These are phyloP conservation scores for Wickerhamiella kurtzmanii DNA, from an alignment of 805 yeast genomes.

Conservation along the genomic window DNA sequence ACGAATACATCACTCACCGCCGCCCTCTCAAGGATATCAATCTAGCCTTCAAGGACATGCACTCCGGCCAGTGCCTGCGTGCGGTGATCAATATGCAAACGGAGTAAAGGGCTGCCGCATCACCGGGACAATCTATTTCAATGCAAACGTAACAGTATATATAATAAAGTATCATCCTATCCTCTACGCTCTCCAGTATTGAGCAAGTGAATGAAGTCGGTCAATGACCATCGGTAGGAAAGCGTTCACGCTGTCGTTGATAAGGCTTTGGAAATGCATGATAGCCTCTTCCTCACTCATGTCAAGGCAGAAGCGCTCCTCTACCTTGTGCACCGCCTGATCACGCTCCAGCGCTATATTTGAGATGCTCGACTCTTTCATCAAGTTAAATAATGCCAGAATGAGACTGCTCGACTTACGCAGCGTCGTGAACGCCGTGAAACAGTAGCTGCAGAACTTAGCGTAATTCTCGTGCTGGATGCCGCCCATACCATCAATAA, in stretches of 20 bases:
- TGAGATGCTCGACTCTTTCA: constrained; percentile 89
- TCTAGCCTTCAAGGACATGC: constrained; percentile 88
- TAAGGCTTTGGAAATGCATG: constrained; percentile 81
- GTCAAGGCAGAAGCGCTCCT: constrained; percentile 86
- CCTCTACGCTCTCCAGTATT: constrained; percentile 84
- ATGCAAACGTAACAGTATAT: background rate
- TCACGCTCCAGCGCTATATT: constrained; percentile 74
- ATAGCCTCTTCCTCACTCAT: constrained; percentile 95
- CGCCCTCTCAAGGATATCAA: constrained; percentile 67
- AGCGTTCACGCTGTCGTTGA: constrained; percentile 89
- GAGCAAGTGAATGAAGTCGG: constrained; percentile 87
- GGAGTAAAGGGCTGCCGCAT: background rate
- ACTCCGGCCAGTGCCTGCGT: constrained; percentile 84
- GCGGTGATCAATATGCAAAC: constrained; percentile 41
- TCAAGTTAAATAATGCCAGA: constrained; percentile 77
- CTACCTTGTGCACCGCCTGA: constrained; percentile 78
- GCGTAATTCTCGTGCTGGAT: constrained; percentile 70
- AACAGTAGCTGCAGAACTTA: constrained; percentile 82
- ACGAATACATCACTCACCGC: constrained; percentile 89
- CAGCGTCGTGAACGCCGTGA: constrained; percentile 81
- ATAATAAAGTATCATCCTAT: too few relatives aligned
- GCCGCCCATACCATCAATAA: constrained; percentile 97
- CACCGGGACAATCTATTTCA: background rate
- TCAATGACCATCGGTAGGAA: constrained; percentile 90
- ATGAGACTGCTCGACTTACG: constrained; percentile 83